Evolutionary conservation across 2,329 filamentous ascomycete species (phyloP).

Genomic region (Leptographium galeiforme): DNA sequence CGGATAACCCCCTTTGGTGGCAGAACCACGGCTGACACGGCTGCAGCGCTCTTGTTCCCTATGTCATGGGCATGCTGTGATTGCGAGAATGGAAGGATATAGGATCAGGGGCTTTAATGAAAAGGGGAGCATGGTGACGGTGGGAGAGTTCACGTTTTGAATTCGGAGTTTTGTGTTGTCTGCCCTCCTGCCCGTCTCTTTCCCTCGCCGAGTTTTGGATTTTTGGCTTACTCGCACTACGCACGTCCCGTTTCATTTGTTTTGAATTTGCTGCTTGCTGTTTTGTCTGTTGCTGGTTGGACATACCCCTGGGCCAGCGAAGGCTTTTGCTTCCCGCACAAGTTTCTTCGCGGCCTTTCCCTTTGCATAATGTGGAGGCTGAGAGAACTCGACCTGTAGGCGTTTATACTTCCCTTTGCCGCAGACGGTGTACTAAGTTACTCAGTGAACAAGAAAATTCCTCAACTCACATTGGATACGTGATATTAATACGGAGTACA

Average conservation of each 20-base stretch:
- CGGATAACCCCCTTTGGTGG: neutral
- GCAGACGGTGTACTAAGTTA: neutral
- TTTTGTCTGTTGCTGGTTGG: neutral
- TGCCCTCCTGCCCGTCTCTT: neutral
- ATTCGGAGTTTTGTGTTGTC: neutral
- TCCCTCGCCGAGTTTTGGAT: neutral
- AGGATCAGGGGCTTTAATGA: neutral
- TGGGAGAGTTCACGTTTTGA: neutral
- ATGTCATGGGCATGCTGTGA: conserved; percentile 15
- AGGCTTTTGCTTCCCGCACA: neutral
- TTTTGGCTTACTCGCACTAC: neutral
- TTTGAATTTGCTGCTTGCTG: neutral
- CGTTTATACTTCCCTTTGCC: neutral
- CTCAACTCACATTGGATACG: too few species aligned
- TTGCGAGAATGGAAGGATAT: neutral
- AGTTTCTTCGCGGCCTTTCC: neutral
- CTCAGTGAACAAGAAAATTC: neutral
- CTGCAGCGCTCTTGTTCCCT: conserved; percentile 15
- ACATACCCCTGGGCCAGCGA: neutral
- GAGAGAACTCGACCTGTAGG: neutral
- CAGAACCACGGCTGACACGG: neutral
- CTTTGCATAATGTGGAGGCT: neutral
- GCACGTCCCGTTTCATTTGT: neutral
- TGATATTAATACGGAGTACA: too few species aligned
- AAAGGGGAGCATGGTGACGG: neutral